These are phyloP conservation scores for Dothistroma pini DNA, from an alignment of 2,329 filamentous ascomycete species.

Conservation along the genomic window DNA sequence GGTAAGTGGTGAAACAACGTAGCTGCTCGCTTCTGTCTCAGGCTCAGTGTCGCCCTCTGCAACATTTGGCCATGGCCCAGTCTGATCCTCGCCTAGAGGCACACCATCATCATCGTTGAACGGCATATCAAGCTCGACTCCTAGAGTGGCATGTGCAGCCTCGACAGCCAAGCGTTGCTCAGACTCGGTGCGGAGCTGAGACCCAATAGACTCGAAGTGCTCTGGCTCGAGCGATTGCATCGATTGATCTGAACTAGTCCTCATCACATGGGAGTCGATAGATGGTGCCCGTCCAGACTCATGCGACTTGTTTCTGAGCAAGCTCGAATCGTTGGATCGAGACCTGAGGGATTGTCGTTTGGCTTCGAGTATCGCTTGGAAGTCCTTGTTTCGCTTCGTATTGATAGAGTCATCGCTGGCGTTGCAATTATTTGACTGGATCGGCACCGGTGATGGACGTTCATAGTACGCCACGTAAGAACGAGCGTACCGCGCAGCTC, in stretches of 20 bases:
- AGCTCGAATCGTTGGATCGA: neutral
- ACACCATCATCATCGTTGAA: neutral
- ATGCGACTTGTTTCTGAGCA: neutral
- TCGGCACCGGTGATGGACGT: slow-evolving; percentile 1
- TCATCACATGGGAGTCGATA: neutral
- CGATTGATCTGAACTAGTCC: neutral
- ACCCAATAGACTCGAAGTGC: neutral
- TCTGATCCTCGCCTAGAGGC: neutral
- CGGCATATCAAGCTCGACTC: slow-evolving; percentile 1
- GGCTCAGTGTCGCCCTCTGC: slow-evolving; percentile 1
- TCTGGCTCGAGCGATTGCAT: neutral
- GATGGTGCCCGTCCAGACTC: neutral
- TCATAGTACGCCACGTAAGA: slow-evolving; percentile 2
- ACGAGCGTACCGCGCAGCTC: slow-evolving; percentile 1
- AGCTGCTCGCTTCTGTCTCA: neutral
- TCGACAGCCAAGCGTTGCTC: neutral
- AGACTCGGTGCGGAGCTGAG: neutral
- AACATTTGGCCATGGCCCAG: neutral
- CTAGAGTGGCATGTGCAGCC: neutral
- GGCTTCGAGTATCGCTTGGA: neutral
- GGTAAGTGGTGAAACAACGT: neutral
- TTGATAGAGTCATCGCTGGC: neutral
- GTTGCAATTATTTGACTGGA: neutral
- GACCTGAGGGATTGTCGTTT: neutral
- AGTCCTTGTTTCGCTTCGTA: neutral